phyloP scores from a whole-genome alignment of 495 filamentous ascomycete species.

The Haplographium delicatum region DNA sequence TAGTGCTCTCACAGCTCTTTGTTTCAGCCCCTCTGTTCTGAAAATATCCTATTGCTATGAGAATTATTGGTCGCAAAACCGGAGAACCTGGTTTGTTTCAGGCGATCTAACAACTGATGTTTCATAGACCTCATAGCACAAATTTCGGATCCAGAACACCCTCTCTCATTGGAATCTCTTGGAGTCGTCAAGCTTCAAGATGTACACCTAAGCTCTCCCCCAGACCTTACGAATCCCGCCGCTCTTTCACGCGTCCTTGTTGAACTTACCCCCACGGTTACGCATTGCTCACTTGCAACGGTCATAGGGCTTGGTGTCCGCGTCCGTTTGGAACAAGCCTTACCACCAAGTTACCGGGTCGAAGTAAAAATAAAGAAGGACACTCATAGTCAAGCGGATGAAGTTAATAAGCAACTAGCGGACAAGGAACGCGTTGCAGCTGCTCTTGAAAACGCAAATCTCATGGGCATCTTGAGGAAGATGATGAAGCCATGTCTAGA shows the following conservation, averaged over 20 bases:
- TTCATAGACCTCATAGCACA: slow-evolving; percentile 79
- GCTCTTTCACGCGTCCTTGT: slow-evolving; percentile 51
- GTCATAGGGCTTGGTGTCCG: slow-evolving; percentile 94
- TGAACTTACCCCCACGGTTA: slow-evolving; percentile 92
- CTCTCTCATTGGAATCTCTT: slow-evolving; percentile 83
- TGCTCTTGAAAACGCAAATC: slow-evolving; percentile 85
- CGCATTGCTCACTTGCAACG: slow-evolving; percentile 92
- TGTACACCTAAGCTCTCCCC: slow-evolving; percentile 65
- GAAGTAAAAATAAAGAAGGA: slow-evolving; percentile 94
- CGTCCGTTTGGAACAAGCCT: slow-evolving; percentile 80
- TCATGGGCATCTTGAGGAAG: slow-evolving; percentile 82
- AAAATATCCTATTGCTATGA: neutral
- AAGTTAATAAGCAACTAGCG: slow-evolving; percentile 90
- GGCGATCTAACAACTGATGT: slow-evolving; percentile 36
- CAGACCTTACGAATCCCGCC: slow-evolving; percentile 42
- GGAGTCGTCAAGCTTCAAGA: slow-evolving; percentile 92
- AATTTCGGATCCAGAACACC: slow-evolving; percentile 95
- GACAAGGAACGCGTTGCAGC: slow-evolving; percentile 97
- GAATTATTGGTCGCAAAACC: neutral
- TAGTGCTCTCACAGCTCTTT: slow-evolving; percentile 1
- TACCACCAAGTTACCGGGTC: slow-evolving; percentile 88
- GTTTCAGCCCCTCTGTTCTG: slow-evolving; percentile 15
- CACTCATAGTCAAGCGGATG: slow-evolving; percentile 88
- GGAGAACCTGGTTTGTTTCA: slow-evolving; percentile 4
- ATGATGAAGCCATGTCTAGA: slow-evolving; percentile 78